These are phyloP conservation scores for Tausonia pullulans DNA, from an alignment of 1,284 basidiomycete genomes.

Conservation along the genomic window DNA sequence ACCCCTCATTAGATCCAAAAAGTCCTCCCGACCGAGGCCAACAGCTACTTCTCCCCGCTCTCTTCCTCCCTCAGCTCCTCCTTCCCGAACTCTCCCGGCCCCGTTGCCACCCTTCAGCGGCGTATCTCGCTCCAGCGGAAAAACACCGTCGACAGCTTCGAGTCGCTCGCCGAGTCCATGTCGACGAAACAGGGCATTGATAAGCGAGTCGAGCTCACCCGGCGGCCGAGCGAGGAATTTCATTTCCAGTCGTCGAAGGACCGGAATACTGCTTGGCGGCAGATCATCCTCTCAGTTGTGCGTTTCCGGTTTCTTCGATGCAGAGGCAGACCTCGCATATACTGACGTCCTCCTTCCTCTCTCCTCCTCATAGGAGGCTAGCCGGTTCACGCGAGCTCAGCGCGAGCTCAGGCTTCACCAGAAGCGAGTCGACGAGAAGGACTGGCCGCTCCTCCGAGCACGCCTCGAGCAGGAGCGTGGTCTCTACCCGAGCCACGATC, in stretches of 20 bases:
- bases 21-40: background rate
- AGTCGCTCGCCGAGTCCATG: constrained; percentile 4
- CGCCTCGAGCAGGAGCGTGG: constrained; percentile 49
- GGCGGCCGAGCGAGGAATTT: constrained; percentile 1
- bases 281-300: constrained; percentile 33
- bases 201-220: background rate
- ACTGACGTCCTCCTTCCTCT: constrained; percentile 8
- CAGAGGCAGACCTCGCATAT: no score
- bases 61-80: no score
- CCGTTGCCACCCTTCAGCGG: constrained; percentile 6
- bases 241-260: constrained; percentile 25
- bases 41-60: no score
- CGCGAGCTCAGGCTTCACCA: constrained; percentile 31
- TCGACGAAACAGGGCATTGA: constrained; percentile 5
- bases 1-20: background rate
- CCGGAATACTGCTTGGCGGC: constrained; percentile 34
- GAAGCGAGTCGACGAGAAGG: constrained; percentile 28
- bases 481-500: constrained; percentile 55
- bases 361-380: constrained; percentile 2
- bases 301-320: constrained; percentile 9
- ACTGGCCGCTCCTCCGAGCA: constrained; percentile 32
- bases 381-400: background rate
- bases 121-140: constrained; percentile 10
- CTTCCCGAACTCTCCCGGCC: background rate
- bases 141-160: constrained; percentile 1